phyloP scores from a whole-genome alignment of 768 basidiomycete species.

The Tylopilus balloui region DNA sequence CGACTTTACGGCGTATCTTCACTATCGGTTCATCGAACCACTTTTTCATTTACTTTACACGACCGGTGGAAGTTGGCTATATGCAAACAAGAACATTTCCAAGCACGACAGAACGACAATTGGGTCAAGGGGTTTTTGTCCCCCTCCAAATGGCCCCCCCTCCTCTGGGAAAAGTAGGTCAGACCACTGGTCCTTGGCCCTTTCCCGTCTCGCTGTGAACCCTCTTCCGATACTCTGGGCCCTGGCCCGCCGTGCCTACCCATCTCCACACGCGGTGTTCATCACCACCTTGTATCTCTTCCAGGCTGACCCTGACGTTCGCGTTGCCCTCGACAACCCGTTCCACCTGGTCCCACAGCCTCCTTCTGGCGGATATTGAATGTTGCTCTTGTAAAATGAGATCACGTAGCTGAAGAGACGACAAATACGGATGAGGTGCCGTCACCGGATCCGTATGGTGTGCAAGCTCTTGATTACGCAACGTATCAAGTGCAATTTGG shows the following conservation, averaged over 20 bases:
- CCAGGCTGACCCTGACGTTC: slow-evolving; percentile 81
- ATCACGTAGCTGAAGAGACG: slow-evolving; percentile 85
- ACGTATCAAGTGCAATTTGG: slow-evolving; percentile 70
- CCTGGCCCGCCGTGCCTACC: slow-evolving; percentile 56
- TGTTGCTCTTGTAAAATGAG: slow-evolving; percentile 78
- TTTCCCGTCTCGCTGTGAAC: slow-evolving; percentile 25
- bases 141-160: slow-evolving; percentile 10
- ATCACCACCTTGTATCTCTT: slow-evolving; percentile 81
- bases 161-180: slow-evolving; percentile 11
- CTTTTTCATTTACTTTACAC: slow-evolving; percentile 18
- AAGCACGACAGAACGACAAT: slow-evolving; percentile 13
- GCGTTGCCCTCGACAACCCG: slow-evolving; percentile 84
- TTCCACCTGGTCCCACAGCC: slow-evolving; percentile 81
- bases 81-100: slow-evolving; percentile 16
- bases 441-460: slow-evolving; percentile 80
- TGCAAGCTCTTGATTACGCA: slow-evolving; percentile 78
- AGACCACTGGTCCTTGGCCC: slow-evolving; percentile 23
- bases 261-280: slow-evolving; percentile 90
- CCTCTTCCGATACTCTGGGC: slow-evolving; percentile 34
- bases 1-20: slow-evolving; percentile 16
- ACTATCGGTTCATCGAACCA: slow-evolving; percentile 24
- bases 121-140: slow-evolving; percentile 26
- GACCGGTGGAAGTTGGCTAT: slow-evolving; percentile 23
- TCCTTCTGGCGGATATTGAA: slow-evolving; percentile 57
- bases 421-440: slow-evolving; percentile 70